A percentile compares a stretch with the other conserved stretches of the same genome.
These are phyloP conservation scores for Cadophora luteo-olivacea DNA, from an alignment of 2,329 filamentous ascomycete species.

Conservation along the genomic window DNA sequence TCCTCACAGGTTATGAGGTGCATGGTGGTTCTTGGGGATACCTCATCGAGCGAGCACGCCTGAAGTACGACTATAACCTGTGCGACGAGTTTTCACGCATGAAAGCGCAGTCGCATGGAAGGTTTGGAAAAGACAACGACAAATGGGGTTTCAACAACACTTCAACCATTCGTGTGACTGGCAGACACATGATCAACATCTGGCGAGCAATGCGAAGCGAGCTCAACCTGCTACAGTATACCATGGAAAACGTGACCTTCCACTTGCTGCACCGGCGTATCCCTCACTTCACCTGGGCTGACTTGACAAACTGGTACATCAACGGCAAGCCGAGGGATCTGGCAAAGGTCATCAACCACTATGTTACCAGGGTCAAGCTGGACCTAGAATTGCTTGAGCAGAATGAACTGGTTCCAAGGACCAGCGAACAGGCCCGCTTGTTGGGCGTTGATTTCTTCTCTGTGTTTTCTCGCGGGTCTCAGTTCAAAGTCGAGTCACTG, in stretches of 20 bases:
- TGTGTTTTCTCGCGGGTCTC: constrained; percentile 91
- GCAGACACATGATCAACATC: constrained; percentile 94
- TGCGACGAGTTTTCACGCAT: constrained; percentile 92
- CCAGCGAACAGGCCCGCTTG: constrained; percentile 91
- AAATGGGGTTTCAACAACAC: constrained; percentile 95
- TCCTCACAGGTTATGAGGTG: constrained; percentile 93
- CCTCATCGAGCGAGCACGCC: constrained; percentile 84
- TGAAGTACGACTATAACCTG: constrained; percentile 88
- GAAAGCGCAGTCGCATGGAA: constrained; percentile 81
- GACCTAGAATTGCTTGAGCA: constrained; percentile 90
- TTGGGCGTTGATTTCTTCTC: constrained; percentile 97
- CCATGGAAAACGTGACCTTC: constrained; percentile 94
- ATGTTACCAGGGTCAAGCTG: constrained; percentile 75
- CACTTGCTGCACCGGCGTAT: constrained; percentile 87
- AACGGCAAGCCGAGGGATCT: constrained; percentile 73
- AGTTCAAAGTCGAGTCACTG: constrained; percentile 98
- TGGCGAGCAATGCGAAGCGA: constrained; percentile 97
- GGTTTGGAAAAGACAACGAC: constrained; percentile 86
- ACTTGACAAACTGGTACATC: constrained; percentile 82
- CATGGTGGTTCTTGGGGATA: constrained; percentile 96
- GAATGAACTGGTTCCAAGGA: constrained; percentile 87
- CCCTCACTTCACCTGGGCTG: constrained; percentile 82
- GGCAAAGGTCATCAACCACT: constrained; percentile 79
- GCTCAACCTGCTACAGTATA: constrained; percentile 90
- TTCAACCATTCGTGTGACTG: constrained; percentile 90